Conservation (phyloP, 1,284 basidiomycete genomes). For the Cutaneotrichosporon dermatis region DNA sequence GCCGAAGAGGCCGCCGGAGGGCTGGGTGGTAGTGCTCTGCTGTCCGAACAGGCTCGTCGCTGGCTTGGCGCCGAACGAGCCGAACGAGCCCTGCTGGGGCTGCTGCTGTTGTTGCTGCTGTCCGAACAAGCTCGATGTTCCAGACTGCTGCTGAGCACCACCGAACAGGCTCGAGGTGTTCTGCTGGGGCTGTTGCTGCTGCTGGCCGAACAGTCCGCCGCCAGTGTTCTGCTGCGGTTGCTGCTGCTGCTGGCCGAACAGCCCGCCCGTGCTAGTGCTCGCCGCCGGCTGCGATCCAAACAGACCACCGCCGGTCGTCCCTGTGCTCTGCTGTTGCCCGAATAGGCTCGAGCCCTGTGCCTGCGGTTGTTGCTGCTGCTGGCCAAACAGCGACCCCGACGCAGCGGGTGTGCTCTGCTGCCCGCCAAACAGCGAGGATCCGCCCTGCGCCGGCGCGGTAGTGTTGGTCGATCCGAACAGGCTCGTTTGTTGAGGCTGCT, state of each 20-base stretch:
- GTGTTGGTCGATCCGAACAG: slow-evolving; percentile 12
- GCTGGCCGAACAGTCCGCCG: not conserved
- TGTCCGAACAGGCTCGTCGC: slow-evolving; percentile 13
- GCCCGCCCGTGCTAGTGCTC: slow-evolving; percentile 1
- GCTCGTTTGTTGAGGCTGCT: slow-evolving; percentile 6
- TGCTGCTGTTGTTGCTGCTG: slow-evolving; percentile 7
- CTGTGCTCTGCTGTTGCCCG: not conserved
- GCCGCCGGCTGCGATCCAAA: slow-evolving; percentile 15
- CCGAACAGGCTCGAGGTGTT: not conserved
- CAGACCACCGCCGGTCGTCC: slow-evolving; percentile 8
- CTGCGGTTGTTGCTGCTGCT: slow-evolving; percentile 12
- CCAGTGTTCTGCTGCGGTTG: slow-evolving; percentile 3
- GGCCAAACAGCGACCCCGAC: slow-evolving; percentile 23
- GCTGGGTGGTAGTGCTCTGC: not conserved
- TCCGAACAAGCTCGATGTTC: slow-evolving; percentile 2
- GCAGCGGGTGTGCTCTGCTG: slow-evolving; percentile 5
- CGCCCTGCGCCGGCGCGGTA: slow-evolving; percentile 6
- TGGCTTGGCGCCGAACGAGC: slow-evolving; percentile 1
- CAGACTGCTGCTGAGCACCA: no score
- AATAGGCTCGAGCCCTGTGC: slow-evolving; percentile 1
- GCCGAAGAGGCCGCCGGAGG: slow-evolving; percentile 3
- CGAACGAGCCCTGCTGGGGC: not conserved
- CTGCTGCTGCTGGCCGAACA: slow-evolving; percentile 19
- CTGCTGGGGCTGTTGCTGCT: not conserved
- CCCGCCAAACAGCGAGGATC: slow-evolving; percentile 8